Evolutionary conservation across 2,329 filamentous ascomycete genomes (phyloP).

Genomic region (Rhynchosporium secalis): DNA sequence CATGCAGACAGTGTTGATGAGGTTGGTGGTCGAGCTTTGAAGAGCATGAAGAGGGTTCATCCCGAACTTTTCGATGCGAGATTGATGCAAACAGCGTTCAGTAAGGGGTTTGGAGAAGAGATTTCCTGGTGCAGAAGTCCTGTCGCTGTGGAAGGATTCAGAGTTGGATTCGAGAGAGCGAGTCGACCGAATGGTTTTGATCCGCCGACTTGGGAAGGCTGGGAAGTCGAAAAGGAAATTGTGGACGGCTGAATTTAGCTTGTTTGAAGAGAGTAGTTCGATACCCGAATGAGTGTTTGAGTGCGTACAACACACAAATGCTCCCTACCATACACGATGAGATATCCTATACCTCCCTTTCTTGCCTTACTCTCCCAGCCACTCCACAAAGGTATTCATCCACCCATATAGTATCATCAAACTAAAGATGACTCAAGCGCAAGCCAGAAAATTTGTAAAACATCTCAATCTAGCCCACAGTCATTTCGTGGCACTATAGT

Average conservation of each 20-base stretch:
- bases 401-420: no score
- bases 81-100: conserved; percentile 35
- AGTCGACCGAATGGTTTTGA: conserved; percentile 53
- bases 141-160: conserved; percentile 35
- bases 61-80: conserved; percentile 38
- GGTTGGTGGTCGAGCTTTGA: conserved; percentile 35
- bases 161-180: conserved; percentile 36
- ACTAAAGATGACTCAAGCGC: background rate
- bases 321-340: no score
- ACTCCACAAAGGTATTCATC: no score
- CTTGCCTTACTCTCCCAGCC: no score
- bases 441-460: background rate
- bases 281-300: background rate
- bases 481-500: background rate
- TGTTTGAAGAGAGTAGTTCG: background rate
- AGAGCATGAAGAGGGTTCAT: conserved; percentile 35
- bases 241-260: conserved; percentile 27
- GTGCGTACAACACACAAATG: background rate
- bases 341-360: no score
- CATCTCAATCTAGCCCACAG: background rate
- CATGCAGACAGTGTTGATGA: conserved; percentile 39
- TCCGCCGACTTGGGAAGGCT: conserved; percentile 46
- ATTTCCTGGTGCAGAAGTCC: conserved; percentile 39
- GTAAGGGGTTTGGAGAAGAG: conserved; percentile 32
- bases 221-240: conserved; percentile 33